Base-by-base conservation (phyloP, 768 basidiomycete species). In the Tylopilus rubrobrunneus region DNA sequence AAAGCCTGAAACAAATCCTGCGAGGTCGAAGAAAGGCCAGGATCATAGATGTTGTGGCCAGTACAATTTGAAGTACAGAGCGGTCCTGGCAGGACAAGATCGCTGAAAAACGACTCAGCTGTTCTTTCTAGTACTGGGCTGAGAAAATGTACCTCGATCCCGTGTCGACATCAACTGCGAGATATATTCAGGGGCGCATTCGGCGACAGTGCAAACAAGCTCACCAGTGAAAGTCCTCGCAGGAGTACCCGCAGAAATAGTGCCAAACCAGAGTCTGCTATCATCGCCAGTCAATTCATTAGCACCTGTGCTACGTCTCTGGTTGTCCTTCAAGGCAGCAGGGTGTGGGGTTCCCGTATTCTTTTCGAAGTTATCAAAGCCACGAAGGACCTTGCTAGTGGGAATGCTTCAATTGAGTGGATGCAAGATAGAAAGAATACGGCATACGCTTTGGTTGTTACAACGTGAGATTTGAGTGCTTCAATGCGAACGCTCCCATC, bases 11-110 rank as follows among this genome's bases (percentile, higher is more conserved):
- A 7, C 52, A 56, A 19, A 17, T 56, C 46, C 1, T 41, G 19
- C 3, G 61, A 14, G 15, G 56, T 57, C 6, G 51, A 48, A 29
- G 64, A 66, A 12, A 9, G 2, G 1, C 15, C 7, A 1, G 74
- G 62, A 53, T 71, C 50, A 58, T 73, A 77, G 43, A 63, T 56
- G 28, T 45, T 56, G 56, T 76, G 73, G 2, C 53, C 61, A 0
- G 17, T 5, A 56, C 75, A 76, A 28, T 5, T 56, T 19, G 51
- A 58, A 19, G 3, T 31, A 56, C 70, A 72, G 4, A 45, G 5
- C 5, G 58, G 29, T 1, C 60, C 62, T 7, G 71, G 69, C 31
- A 72, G 36, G 53, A 67, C 66, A 4, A 71, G 49, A 43, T 71
- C 69, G 21, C 67, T 66, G 41, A 12, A 41, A 12, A 21, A n/a